A percentile compares a stretch with the other conserved stretches of the same genome.
Evolutionary conservation across 2,329 filamentous ascomycete genomes (phyloP).

Genomic region (Alternaria novae-zelandiae): DNA sequence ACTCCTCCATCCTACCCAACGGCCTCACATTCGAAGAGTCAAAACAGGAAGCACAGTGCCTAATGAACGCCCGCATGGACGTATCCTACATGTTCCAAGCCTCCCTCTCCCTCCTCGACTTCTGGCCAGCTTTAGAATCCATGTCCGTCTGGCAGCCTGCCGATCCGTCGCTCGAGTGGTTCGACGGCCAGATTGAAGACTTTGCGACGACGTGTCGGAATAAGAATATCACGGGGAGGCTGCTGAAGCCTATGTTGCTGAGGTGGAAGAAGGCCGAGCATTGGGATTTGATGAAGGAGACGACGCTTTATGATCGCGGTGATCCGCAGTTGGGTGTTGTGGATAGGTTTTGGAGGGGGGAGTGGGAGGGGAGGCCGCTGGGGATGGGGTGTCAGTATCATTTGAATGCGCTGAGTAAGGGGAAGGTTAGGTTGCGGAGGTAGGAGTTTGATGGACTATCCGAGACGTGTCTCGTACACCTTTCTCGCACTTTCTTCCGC

Average conservation of each 20-base stretch:
- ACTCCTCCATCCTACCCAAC: conserved; percentile 22
- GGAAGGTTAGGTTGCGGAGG: not conserved
- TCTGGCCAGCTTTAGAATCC: conserved; percentile 22
- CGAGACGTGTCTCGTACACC: fast-evolving
- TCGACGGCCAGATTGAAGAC: conserved; percentile 28
- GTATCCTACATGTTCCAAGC: conserved; percentile 31
- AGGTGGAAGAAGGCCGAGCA: conserved; percentile 28
- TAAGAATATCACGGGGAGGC: conserved; percentile 24
- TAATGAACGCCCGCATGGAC: conserved; percentile 34
- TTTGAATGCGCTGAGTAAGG: conserved; percentile 7
- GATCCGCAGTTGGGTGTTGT: not conserved
- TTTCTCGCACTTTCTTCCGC: not conserved
- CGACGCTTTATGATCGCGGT: conserved; percentile 23
- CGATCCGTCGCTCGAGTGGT: conserved; percentile 30
- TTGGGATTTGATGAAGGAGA: conserved; percentile 32
- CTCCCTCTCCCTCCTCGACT: conserved; percentile 25
- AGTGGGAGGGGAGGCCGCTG: conserved; percentile 26
- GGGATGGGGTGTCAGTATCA: conserved; percentile 37
- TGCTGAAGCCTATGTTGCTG: conserved; percentile 32
- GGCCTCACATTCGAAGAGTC: conserved; percentile 23
- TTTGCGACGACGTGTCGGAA: conserved; percentile 34
- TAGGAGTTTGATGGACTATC: not conserved
- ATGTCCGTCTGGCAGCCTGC: conserved; percentile 38
- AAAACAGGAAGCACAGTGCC: conserved; percentile 17
- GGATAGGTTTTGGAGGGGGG: conserved; percentile 23